Percentiles rank a stretch among this genome's conserved stretches.
Conservation (phyloP, 768 basidiomycete genomes). For the Filobasidium floriforme region DNA sequence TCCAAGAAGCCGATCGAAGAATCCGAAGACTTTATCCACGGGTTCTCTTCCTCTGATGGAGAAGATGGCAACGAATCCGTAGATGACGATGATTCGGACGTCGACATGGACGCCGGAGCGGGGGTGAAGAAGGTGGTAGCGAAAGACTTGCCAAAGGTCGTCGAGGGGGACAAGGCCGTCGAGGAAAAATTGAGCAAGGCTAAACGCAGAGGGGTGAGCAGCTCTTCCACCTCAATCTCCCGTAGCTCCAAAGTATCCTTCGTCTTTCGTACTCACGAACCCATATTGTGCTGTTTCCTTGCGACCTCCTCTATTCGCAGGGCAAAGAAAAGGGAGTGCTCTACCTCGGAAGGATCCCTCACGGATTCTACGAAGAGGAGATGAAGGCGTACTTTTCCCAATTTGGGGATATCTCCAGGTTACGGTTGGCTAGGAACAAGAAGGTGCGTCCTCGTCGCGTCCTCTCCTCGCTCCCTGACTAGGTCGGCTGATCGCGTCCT, state of each 20-base stretch:
- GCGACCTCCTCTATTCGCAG: too few species aligned
- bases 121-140: conserved; percentile 48
- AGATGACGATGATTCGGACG: conserved; percentile 54
- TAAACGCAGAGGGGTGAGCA: conserved; percentile 61
- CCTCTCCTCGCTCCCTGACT: too few species aligned
- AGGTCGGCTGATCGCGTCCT: neutral
- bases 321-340: conserved; percentile 70
- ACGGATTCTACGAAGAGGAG: conserved; percentile 95
- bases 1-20: conserved; percentile 17
- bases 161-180: conserved; percentile 77
- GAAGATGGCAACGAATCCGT: conserved; percentile 51
- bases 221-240: too few species aligned
- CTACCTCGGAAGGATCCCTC: conserved; percentile 82
- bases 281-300: too few species aligned
- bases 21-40: conserved; percentile 48
- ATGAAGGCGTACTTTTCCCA: conserved; percentile 88
- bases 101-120: conserved; percentile 49
- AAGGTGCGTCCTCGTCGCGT: conserved; percentile 50
- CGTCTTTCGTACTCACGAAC: too few species aligned
- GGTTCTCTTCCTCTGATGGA: conserved; percentile 48
- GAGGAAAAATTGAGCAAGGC: conserved; percentile 55
- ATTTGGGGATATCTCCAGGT: conserved; percentile 79
- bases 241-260: too few species aligned
- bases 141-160: conserved; percentile 68
- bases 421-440: conserved; percentile 88